A percentile compares a stretch with the other conserved stretches of the same genome.
These are phyloP conservation scores for Quercus aquifolioides DNA, from an alignment of 306 rosid genomes.

Conservation along the genomic window DNA sequence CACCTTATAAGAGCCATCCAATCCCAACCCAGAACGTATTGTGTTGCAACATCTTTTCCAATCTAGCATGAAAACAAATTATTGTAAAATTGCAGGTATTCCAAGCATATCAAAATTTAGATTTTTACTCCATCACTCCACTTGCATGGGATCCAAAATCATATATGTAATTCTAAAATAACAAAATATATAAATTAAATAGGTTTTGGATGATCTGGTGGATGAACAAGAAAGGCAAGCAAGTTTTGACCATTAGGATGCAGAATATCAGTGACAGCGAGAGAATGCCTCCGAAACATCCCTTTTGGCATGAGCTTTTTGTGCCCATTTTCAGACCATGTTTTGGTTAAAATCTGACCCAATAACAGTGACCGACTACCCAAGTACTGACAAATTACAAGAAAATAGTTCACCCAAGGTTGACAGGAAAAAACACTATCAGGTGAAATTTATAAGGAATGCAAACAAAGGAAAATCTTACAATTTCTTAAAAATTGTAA, in stretches of 20 bases:
- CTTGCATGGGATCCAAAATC: background rate
- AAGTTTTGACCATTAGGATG: slow-evolving; percentile 59
- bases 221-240: slow-evolving; percentile 90
- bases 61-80: slow-evolving; percentile 44
- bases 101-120: too few species aligned
- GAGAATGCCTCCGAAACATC: slow-evolving; percentile 85
- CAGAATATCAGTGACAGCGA: slow-evolving; percentile 76
- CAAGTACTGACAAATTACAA: background rate
- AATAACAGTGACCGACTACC: background rate
- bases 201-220: slow-evolving; percentile 75
- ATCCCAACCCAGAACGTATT: slow-evolving; percentile 94
- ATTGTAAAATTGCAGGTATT: background rate
- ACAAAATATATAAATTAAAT: too few species aligned
- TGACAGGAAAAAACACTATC: background rate
- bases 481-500: too few species aligned
- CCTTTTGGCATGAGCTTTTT: slow-evolving; percentile 65
- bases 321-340: slow-evolving; percentile 49
- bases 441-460: background rate
- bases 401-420: background rate
- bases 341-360: background rate
- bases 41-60: slow-evolving; percentile 92
- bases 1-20: slow-evolving; percentile 98
- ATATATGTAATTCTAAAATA: background rate
- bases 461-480: background rate
- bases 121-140: slow-evolving; percentile 12